A percentile compares a stretch with the other conserved stretches of the same genome.
Conservation (phyloP, 345 rosid genomes). For the Iberis pinnata region DNA sequence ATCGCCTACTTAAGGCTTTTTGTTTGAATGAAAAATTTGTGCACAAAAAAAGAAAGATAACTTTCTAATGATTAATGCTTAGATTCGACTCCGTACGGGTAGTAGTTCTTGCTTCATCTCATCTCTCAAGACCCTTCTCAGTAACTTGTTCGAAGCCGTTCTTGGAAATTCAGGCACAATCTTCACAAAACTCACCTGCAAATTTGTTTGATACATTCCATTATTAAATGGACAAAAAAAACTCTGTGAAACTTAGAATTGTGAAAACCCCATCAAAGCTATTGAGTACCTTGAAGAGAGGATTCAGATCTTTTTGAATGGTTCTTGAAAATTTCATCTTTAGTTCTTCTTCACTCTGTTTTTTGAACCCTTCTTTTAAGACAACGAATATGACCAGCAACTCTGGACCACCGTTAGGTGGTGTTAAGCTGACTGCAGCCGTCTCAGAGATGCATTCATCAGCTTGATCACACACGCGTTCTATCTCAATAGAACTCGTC, state of each 20-base stretch:
- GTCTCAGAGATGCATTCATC: constrained; percentile 72
- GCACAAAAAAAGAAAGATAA: too few relatives aligned
- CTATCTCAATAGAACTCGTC: constrained; percentile 95
- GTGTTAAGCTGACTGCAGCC: constrained; percentile 60
- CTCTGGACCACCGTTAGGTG: constrained; percentile 71
- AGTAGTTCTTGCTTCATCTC: constrained; percentile 45
- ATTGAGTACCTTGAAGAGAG: constrained; percentile 68
- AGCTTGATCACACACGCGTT: constrained; percentile 61
- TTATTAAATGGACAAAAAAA: neutral
- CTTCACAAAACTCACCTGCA: constrained; percentile 69
- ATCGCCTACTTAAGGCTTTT: too few relatives aligned
- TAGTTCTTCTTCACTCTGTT: constrained; percentile 43
- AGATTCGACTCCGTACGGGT: constrained; percentile 41
- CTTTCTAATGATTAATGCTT: too few relatives aligned
- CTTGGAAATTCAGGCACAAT: constrained; percentile 62
- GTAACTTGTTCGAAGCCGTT: constrained; percentile 74
- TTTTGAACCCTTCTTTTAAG: constrained; percentile 45
- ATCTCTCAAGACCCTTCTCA: constrained; percentile 72
- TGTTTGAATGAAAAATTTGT: too few relatives aligned
- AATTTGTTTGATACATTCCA: neutral
- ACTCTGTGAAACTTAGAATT: neutral
- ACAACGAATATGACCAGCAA: constrained; percentile 50
- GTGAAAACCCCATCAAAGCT: neutral
- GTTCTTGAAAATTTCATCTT: constrained; percentile 50
- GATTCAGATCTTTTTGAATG: constrained; percentile 70